Base-by-base conservation (phyloP, 139 green algal species). In the Chlamydomonas sp. region DNA sequence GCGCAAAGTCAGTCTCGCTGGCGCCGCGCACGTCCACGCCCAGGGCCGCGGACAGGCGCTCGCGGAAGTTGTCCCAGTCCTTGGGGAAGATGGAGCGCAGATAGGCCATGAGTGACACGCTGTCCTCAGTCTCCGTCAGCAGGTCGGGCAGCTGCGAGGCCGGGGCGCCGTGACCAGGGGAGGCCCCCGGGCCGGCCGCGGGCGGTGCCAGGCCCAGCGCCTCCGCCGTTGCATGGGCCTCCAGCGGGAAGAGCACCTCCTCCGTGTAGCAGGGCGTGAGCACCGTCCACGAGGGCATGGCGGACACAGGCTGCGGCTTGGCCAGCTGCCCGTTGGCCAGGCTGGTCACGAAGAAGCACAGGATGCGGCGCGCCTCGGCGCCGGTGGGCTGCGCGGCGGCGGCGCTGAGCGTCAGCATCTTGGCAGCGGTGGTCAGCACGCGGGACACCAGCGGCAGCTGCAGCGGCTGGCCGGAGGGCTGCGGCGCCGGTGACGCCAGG, bases 231-330 rank as follows among this genome's bases (percentile, higher is more conserved):
- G 17, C 8, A 57, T 17, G n/a, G 31, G 93, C 85, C 75, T 96
- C 92, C 9, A 96, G 89, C 3, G 93, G 89, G 89, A 96, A 97
- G 3, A 96, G 79, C 49, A 97, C 94, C 63, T 95, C 94, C 92
- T 96, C 94, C 16, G 91, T 85, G 77, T 94, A 97, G 79, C 94
- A 90, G 0, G 95, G 95, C 4, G 95, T 96, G 14, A 97, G 88
- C 17, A 91, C 90, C 85, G 72, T 83, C 86, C 81, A 89, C 59
- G 79, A 87, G 62, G 67, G 17, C 88, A 89, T 86, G 77, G 62
- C 62, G 49, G 74, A 72, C 62, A 90, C 66, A 69, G 79, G 49
- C 2, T 8, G 17, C 17, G 86, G 86, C 62, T 83, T 77, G 18
- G 5, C 20, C 73, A 90, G 12, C 71, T 82, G 79, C 62, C 80